Evolutionary conservation across 2,329 filamentous ascomycete genomes (phyloP).

Genomic region (Orbilia blumenaviensis): DNA sequence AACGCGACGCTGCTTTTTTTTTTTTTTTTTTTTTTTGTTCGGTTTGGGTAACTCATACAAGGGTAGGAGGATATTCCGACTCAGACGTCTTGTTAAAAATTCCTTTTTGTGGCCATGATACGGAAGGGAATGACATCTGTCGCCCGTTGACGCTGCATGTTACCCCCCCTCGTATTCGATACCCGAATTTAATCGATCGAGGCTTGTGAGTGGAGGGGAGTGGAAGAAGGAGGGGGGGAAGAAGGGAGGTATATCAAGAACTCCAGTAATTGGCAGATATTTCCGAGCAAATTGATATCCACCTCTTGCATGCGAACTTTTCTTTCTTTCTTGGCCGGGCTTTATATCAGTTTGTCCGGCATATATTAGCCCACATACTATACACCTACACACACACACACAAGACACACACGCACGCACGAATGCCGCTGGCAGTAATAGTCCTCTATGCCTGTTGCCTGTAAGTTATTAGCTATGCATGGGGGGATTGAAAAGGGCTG

Average conservation of each 20-base stretch:
- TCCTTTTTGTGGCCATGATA: not conserved
- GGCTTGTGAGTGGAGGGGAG: no score
- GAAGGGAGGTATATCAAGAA: not conserved
- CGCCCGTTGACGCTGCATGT: not conserved
- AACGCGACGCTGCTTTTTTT: not conserved
- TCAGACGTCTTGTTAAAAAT: slow-evolving; percentile 17
- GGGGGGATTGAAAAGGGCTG: not conserved
- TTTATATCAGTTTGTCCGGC: not conserved
- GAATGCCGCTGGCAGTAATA: no score
- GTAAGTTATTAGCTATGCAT: not conserved
- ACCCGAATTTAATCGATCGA: slow-evolving; percentile 22
- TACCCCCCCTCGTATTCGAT: slow-evolving; percentile 21
- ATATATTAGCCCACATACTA: not conserved
- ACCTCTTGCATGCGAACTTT: not conserved
- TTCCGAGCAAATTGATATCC: slow-evolving; percentile 26
- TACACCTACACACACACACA: slow-evolving; percentile 1
- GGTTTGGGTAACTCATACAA: not conserved
- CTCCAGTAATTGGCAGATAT: slow-evolving; percentile 21
- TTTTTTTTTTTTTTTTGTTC: no score
- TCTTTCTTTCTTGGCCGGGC: slow-evolving; percentile 7
- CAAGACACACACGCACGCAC: no score
- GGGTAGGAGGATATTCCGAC: slow-evolving; percentile 32
- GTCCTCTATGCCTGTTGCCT: not conserved
- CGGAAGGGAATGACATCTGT: slow-evolving; percentile 9
- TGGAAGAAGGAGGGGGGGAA: not conserved